These are phyloP conservation scores for Circinella minor DNA, from an alignment of 371 early-diverging fungal genomes.

Conservation along the genomic window DNA sequence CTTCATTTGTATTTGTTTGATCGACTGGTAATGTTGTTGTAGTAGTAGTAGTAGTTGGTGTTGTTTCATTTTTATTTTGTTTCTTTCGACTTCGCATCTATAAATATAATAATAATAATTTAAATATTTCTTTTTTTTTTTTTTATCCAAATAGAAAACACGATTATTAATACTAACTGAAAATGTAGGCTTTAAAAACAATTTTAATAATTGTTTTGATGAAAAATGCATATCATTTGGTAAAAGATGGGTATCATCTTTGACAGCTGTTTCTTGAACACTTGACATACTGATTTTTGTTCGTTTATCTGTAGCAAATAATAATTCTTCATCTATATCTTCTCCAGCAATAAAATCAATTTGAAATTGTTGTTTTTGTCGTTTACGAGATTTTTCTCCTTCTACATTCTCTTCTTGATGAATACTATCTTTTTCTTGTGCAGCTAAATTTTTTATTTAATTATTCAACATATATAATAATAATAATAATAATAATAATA, in stretches of 20 bases:
- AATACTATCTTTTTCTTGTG: background rate
- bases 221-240: slow-evolving; percentile 91
- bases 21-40: background rate
- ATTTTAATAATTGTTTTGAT: slow-evolving; percentile 75
- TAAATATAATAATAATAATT: background rate
- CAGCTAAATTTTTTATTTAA: background rate
- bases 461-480: too few species aligned
- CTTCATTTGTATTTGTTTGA: too few species aligned
- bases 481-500: too few species aligned
- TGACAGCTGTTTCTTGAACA: slow-evolving; percentile 41
- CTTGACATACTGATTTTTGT: slow-evolving; percentile 56
- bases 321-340: slow-evolving; percentile 53
- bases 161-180: slow-evolving; percentile 24
- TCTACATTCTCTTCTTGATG: slow-evolving; percentile 28
- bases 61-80: background rate
- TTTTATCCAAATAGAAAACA: background rate
- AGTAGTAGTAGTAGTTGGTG: background rate
- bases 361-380: slow-evolving; percentile 35
- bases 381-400: slow-evolving; percentile 34
- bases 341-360: slow-evolving; percentile 68
- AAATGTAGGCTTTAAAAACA: slow-evolving; percentile 82
- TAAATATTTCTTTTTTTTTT: too few species aligned
- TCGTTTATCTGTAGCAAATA: slow-evolving; percentile 74
- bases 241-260: slow-evolving; percentile 50
- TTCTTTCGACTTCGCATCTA: slow-evolving; percentile 6